Base-by-base conservation (phyloP, 177 flowering plant genomes). In the Vitis hybrid region DNA sequence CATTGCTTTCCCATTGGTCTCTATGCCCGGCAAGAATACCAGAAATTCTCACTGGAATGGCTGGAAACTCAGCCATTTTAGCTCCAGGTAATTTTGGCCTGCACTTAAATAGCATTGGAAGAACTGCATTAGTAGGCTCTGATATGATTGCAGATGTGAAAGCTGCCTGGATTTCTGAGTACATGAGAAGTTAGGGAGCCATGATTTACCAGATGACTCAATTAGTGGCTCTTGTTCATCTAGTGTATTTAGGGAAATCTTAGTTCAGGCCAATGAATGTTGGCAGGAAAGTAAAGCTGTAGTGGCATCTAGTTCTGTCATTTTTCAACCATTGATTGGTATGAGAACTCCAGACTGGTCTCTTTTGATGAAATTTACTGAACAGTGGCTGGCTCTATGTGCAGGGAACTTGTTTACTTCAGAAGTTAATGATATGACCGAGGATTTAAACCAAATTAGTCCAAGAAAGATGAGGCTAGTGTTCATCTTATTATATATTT, bases 381-480 rank as follows among this genome's bases (percentile, higher is more conserved):
- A 66, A 59, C 69, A 53, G 60, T 12, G 6, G 11, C 14, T 60
- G 3, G 33, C 15, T 26, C n/a, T 13, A n/a, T 56, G 29, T 26
- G 57, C 57, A 8, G 14, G 33, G 39, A 56, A 29, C 7, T 9
- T 31, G 31, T 15, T 48, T 22, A 56, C n/a, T 53, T 66, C 29
- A 26, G 50, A 66, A 52, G 26, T 26, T 66, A 21, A 21, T 31
- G 18, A 53, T 19, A 66, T 58, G 18, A 26, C n/a, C 26, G 22
- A 10, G 29, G 60, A 26, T 31, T 51, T 29, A 49, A 29, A 29
- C 31, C 60, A n/a, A 51, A 16, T 13, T 4, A 53, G 14, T 49
- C 50, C 60, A 15, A n/a, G 3, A 4, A 29, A 66, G 10, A 66
- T 9, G 22, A 66, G 69, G 69, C 69, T 26, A 66, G 60, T 63